A percentile compares a stretch with the other conserved stretches of the same genome.
Conservation (phyloP, 495 filamentous ascomycete genomes). For the Penicillium silybi region DNA sequence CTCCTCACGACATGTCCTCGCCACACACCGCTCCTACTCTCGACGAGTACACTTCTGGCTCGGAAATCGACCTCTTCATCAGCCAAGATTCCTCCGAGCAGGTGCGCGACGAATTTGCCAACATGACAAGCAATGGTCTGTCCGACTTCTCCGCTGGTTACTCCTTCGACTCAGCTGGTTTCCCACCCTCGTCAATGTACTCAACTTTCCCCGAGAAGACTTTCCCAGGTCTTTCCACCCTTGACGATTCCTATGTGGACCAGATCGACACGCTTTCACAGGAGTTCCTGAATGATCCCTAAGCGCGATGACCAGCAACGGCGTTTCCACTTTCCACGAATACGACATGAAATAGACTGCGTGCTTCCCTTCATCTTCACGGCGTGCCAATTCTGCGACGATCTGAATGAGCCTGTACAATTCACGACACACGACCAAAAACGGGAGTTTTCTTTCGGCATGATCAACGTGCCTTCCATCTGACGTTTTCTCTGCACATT, state of each 20-base stretch:
- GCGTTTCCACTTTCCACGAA: constrained; percentile 4
- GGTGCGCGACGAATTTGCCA: constrained; percentile 32
- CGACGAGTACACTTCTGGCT: constrained; percentile 35
- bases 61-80: constrained; percentile 48
- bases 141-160: constrained; percentile 31
- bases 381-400: constrained; percentile 18
- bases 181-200: constrained; percentile 35
- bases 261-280: constrained; percentile 27
- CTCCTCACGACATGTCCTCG: constrained; percentile 34
- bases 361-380: constrained; percentile 11
- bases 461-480: constrained; percentile 3
- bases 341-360: constrained; percentile 15
- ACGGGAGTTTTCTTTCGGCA: constrained; percentile 17
- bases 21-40: constrained; percentile 40
- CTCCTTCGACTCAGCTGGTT: constrained; percentile 24
- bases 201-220: constrained; percentile 33
- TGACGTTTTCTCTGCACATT: constrained; percentile 5
- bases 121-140: constrained; percentile 26
- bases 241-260: constrained; percentile 36
- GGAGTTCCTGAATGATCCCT: constrained; percentile 26
- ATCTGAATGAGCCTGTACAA: constrained; percentile 26
- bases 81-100: constrained; percentile 34
- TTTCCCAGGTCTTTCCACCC: constrained; percentile 23
- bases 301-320: constrained; percentile 1
- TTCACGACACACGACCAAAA: constrained; percentile 20